Evolutionary conservation across 768 basidiomycete genomes (phyloP).

Genomic region (Baorangia bicolor): DNA sequence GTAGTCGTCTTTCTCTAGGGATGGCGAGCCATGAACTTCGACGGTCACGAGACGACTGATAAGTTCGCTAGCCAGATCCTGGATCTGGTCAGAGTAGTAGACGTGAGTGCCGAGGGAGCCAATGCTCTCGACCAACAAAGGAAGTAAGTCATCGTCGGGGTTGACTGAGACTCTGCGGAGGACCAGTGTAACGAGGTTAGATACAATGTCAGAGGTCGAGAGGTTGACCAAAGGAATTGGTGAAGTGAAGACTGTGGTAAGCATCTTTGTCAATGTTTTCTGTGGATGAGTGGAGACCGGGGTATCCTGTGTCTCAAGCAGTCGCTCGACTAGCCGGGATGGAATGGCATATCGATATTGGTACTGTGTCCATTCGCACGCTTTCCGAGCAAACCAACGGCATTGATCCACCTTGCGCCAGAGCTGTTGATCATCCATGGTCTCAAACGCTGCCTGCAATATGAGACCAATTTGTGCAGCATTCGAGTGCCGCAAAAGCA

Average conservation of each 20-base stretch:
- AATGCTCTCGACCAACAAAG: slow-evolving; percentile 70
- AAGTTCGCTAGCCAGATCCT: slow-evolving; percentile 85
- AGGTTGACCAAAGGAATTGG: slow-evolving; percentile 83
- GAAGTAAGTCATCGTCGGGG: slow-evolving; percentile 62
- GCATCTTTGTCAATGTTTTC: slow-evolving; percentile 69
- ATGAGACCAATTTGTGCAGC: slow-evolving; percentile 70
- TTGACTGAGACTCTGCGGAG: slow-evolving; percentile 66
- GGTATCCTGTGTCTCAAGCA: slow-evolving; percentile 61
- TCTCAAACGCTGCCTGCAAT: slow-evolving; percentile 71
- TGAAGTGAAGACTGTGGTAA: slow-evolving; percentile 79
- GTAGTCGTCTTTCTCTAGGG: slow-evolving; percentile 37
- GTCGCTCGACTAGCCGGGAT: slow-evolving; percentile 75
- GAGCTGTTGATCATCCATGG: slow-evolving; percentile 55
- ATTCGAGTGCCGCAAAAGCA: slow-evolving; percentile 73
- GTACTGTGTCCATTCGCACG: slow-evolving; percentile 87
- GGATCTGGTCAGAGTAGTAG: slow-evolving; percentile 95
- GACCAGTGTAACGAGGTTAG: slow-evolving; percentile 72
- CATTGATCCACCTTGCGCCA: slow-evolving; percentile 75
- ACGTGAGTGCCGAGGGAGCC: slow-evolving; percentile 86
- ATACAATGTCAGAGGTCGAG: slow-evolving; percentile 85
- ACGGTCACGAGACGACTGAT: slow-evolving; percentile 70
- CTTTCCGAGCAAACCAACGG: slow-evolving; percentile 76
- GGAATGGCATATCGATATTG: slow-evolving; percentile 93
- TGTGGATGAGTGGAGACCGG: slow-evolving; percentile 49
- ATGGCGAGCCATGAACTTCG: slow-evolving; percentile 60